Evolutionary conservation across 371 early-diverging fungal species (phyloP).

Genomic region (Nosema granulosis): DNA sequence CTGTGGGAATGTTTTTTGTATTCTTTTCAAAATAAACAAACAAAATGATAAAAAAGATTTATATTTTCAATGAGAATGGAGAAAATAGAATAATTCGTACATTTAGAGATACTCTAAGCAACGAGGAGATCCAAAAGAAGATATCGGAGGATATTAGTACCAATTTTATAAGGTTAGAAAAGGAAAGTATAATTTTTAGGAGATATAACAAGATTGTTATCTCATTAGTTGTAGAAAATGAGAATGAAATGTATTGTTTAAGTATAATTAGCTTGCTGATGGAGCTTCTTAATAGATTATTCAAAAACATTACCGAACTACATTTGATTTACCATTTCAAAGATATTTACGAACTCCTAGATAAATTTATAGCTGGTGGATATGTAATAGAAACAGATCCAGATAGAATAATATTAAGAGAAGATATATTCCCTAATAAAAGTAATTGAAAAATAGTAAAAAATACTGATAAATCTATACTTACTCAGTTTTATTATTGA

Average conservation of each 20-base stretch:
- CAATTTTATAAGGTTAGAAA: conserved; percentile 18
- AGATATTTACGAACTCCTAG: conserved; percentile 37
- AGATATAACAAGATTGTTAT: conserved; percentile 23
- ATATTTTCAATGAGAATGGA: conserved; percentile 10
- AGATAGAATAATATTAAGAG: conserved; percentile 14
- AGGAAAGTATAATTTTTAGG: conserved; percentile 25
- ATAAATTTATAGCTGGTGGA: conserved; percentile 50
- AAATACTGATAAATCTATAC: neutral
- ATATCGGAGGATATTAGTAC: conserved; percentile 7
- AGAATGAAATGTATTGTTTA: conserved; percentile 53
- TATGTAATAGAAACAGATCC: conserved; percentile 21
- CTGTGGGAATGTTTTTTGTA: neutral
- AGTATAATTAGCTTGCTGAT: conserved; percentile 41
- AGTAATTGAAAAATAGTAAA: neutral
- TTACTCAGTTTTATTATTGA: neutral
- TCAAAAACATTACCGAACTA: conserved; percentile 24
- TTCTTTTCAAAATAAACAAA: neutral
- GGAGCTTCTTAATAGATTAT: conserved; percentile 17
- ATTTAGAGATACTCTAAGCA: neutral
- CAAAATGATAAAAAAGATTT: conserved; percentile 38
- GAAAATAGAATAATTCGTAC: conserved; percentile 24
- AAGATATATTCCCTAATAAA: conserved; percentile 9
- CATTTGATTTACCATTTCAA: conserved; percentile 53
- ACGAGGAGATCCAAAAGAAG: conserved; percentile 25
- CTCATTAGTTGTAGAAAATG: conserved; percentile 47